Evolutionary conservation across 768 basidiomycete species (phyloP), one percentile per base, ranked within the genome.

Genomic region (Macrolepiota dolichaula): DNA sequence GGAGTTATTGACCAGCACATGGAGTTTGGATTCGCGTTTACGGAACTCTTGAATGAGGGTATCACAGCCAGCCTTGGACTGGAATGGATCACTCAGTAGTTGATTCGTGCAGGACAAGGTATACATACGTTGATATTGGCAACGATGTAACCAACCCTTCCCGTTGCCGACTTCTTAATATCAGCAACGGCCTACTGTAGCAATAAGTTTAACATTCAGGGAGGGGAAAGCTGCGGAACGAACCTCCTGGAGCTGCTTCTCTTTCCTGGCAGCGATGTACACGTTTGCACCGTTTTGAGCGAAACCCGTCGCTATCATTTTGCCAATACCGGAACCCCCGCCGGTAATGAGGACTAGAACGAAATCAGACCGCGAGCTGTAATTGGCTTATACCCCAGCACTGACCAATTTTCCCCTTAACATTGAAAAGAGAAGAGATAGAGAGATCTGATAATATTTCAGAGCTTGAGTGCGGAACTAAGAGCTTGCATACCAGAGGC

Each of bases 211-310:
- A 49, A 24, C 47, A 27, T 49, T 27, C 47, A 9, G 25, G 24
- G 47, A 49, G 25, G 47, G 22, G 24, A 13, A 24, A 25, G 25
- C 22, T 49, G 10, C 2, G 22, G 47, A 24, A 49, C 24, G 22
- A 27, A 88, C 91, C 80, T 89, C 83, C 74, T 89, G 85, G 59
- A 96, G 79, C 67, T 89, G 88, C 27, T 78, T 70, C 75, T 92
- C 90, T 70, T 93, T 94, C 59, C 94, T 80, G 11, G 91, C 87
- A 12, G 94, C 92, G 65, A 96, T 94, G 74, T 95, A 94, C 42
- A 96, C 94, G 67, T 85, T 89, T 36, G 88, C 91, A 13, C 94
- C 94, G 67, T 95, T 94, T 73, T 87, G 84, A 1, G 88, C 90
- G 65, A 92, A 88, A 1, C 90, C 87, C 0, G 85, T 76, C 24